A percentile compares a stretch with the other conserved stretches of the same genome.
These are phyloP conservation scores for Ulota crispa DNA, from an alignment of 225 moss, liverwort and hornwort species.

Conservation along the genomic window DNA sequence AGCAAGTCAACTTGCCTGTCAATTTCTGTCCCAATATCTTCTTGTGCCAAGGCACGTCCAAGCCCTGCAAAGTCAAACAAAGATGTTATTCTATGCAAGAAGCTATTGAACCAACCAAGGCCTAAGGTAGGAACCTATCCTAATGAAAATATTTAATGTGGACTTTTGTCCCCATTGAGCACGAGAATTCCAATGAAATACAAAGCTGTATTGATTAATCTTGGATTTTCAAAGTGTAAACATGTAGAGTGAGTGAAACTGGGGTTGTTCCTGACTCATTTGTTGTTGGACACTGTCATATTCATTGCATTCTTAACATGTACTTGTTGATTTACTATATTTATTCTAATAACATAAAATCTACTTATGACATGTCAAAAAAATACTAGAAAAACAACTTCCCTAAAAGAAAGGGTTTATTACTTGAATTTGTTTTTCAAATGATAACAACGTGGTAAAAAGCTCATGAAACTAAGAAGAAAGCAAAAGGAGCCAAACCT, in stretches of 20 bases:
- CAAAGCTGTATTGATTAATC: background rate
- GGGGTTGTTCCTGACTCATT: background rate
- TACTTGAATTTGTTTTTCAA: background rate
- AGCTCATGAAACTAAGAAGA: background rate
- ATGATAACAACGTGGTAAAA: background rate
- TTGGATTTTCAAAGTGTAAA: background rate
- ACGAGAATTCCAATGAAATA: background rate
- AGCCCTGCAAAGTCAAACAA: constrained; percentile 50
- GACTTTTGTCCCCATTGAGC: background rate
- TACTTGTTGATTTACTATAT: background rate
- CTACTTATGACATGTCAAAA: background rate
- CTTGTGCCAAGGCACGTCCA: constrained; percentile 78
- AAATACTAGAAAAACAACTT: no score
- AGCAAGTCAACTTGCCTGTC: constrained; percentile 52
- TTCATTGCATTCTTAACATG: background rate
- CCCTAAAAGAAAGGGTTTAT: background rate
- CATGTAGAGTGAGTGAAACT: background rate
- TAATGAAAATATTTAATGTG: background rate
- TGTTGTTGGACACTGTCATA: background rate
- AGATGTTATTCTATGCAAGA: background rate
- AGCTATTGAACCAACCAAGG: background rate
- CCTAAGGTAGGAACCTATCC: background rate
- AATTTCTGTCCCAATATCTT: constrained; percentile 65
- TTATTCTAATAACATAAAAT: no score
- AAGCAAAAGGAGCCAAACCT: constrained; percentile 34